Percentiles rank a stretch among this genome's conserved stretches.
Conservation (phyloP, 495 filamentous ascomycete species). For the Massariosphaeria phaeospora region DNA sequence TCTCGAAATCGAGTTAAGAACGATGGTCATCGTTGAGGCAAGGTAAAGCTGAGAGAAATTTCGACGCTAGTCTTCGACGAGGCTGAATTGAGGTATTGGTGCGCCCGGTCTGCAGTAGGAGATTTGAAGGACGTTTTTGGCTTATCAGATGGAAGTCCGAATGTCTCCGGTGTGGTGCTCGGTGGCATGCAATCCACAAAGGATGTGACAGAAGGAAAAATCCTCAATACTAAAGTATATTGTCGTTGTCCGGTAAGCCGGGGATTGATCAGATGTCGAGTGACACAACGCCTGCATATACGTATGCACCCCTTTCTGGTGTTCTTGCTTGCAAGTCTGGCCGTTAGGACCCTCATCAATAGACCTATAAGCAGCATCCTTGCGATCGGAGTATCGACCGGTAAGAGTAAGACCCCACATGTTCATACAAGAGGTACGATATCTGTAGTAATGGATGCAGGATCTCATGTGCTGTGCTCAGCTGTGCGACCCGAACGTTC, state of each 20-base stretch:
- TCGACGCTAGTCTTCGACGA: too few species aligned
- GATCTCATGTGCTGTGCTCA: neutral
- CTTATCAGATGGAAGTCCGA: neutral
- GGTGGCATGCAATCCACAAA: neutral
- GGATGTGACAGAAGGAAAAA: neutral
- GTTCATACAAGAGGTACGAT: constrained; percentile 3
- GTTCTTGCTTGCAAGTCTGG: neutral
- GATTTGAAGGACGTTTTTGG: neutral
- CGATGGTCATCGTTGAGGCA: too few species aligned
- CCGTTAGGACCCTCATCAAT: neutral
- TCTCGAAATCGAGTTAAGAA: too few species aligned
- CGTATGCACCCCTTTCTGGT: neutral
- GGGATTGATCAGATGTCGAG: neutral
- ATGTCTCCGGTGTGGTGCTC: neutral
- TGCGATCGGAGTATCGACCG: neutral
- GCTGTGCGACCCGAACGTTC: constrained; percentile 2
- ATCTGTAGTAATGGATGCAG: neutral
- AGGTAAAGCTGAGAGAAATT: too few species aligned
- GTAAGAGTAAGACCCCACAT: neutral
- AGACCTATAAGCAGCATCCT: neutral
- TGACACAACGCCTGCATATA: neutral
- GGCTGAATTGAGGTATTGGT: neutral
- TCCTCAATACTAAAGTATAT: neutral
- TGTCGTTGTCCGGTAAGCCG: neutral
- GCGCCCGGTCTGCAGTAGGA: neutral